Percentiles rank a stretch among this genome's conserved stretches.
Conservation (phyloP, 352 stramenopile genomes). For the Globisporangium splendens region DNA sequence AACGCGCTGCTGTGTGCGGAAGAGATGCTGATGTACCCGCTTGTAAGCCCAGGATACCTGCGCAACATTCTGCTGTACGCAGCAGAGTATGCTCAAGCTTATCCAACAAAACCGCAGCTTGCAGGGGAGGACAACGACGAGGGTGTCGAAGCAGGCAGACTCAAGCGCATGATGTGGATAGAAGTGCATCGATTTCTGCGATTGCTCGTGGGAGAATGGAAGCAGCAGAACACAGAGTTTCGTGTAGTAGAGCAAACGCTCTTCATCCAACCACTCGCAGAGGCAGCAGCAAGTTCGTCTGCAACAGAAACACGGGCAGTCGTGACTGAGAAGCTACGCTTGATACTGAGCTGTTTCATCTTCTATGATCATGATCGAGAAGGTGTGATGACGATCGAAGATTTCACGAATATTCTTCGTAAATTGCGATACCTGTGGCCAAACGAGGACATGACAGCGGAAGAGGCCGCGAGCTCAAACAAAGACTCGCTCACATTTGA, state of each 20-base stretch:
- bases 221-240: conserved; percentile 58
- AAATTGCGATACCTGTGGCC: conserved; percentile 66
- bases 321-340: conserved; percentile 47
- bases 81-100: conserved; percentile 45
- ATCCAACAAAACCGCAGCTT: conserved; percentile 1
- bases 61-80: conserved; percentile 51
- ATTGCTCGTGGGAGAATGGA: conserved; percentile 66
- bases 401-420: conserved; percentile 53
- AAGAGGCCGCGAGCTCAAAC: conserved; percentile 24
- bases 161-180: conserved; percentile 29
- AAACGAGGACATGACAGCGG: conserved; percentile 34
- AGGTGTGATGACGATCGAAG: conserved; percentile 35
- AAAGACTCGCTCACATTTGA: conserved; percentile 49
- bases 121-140: background rate
- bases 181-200: conserved; percentile 67
- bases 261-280: conserved; percentile 32
- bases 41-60: conserved; percentile 60
- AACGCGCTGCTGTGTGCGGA: conserved; percentile 60
- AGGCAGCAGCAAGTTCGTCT: background rate
- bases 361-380: conserved; percentile 68
- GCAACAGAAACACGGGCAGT: conserved; percentile 1
- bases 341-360: conserved; percentile 69
- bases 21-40: conserved; percentile 66
- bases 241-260: conserved; percentile 41
- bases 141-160: background rate